Evolutionary conservation across 306 rosid species (phyloP), one percentile per base, ranked within the genome.

Genomic region (Senna siamea): DNA sequence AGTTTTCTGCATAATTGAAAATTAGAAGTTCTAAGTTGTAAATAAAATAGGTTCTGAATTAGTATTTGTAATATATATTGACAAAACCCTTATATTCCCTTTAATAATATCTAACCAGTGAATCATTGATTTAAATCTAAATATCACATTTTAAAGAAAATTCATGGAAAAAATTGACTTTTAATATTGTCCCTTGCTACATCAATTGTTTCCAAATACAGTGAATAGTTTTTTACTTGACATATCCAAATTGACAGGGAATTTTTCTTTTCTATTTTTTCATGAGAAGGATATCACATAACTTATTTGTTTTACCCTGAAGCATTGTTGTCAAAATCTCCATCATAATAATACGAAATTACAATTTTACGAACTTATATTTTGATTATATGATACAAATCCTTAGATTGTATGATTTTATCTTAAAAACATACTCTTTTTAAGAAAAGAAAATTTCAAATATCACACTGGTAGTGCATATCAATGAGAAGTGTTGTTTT

Each of bases 141-240:
- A 9, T 51, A 19, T 19, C 22, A 30, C 57, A 40, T 30, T 32
- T 19, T 51, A 61, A 40, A 30, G 47, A 41, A 78, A 62, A 37
- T 51, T 58, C 17, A 15, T 54, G 60, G 48, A 53, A 62, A 40
- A 44, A 43, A 55, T 72, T 72, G 74, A 65, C 37, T 35, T 70
- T n/a, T n/a, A n/a, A n/a, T n/a, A n/a, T n/a, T n/a, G n/a, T n/a
- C n/a, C 30, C 30, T 26, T 26, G 30, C 30, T 26, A 1, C 30
- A 26, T 26, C 58, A 19, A n/a, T 67, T 73, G 23, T 38, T 72
- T 40, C 60, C 74, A 13, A 55, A 22, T 43, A 8, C 63, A 51
- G 44, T 38, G n/a, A 19, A 53, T 37, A 47, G 54, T 34, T 52
- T 34, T 12, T 1, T 26, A 1, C 58, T 73, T 22, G 51, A 37